These are phyloP conservation scores for Rhizopus arrhizus DNA, from an alignment of 371 early-diverging fungal species.

Conservation along the genomic window DNA sequence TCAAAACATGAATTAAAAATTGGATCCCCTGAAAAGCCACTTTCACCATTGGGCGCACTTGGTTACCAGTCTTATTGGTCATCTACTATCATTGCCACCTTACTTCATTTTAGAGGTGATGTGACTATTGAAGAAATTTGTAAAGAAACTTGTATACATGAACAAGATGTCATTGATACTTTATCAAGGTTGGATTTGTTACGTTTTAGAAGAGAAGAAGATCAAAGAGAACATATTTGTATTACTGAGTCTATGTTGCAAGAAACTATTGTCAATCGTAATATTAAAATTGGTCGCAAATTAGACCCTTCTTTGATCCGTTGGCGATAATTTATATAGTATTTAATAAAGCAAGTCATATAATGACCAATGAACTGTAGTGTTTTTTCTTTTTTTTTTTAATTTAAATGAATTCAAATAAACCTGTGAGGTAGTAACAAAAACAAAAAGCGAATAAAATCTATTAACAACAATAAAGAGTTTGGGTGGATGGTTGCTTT, in stretches of 20 bases:
- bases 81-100: conserved; percentile 50
- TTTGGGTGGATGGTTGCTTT: conserved; percentile 95
- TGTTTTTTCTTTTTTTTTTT: no score
- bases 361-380: neutral
- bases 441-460: neutral
- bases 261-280: conserved; percentile 14
- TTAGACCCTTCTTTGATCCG: conserved; percentile 20
- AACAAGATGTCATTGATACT: conserved; percentile 44
- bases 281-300: conserved; percentile 25
- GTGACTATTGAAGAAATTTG: conserved; percentile 36
- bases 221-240: conserved; percentile 22
- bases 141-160: conserved; percentile 40
- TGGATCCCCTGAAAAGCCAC: conserved; percentile 89
- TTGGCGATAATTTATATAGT: conserved; percentile 15
- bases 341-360: neutral
- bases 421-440: conserved; percentile 26
- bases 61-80: conserved; percentile 80
- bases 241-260: conserved; percentile 30
- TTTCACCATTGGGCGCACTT: conserved; percentile 73
- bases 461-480: conserved; percentile 30
- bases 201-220: conserved; percentile 22
- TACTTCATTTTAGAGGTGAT: conserved; percentile 41
- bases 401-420: conserved; percentile 5
- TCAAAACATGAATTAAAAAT: conserved; percentile 85
- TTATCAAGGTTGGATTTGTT: conserved; percentile 36